phyloP scores from a whole-genome alignment of 768 basidiomycete genomes.

The Boletellus emodensis region DNA sequence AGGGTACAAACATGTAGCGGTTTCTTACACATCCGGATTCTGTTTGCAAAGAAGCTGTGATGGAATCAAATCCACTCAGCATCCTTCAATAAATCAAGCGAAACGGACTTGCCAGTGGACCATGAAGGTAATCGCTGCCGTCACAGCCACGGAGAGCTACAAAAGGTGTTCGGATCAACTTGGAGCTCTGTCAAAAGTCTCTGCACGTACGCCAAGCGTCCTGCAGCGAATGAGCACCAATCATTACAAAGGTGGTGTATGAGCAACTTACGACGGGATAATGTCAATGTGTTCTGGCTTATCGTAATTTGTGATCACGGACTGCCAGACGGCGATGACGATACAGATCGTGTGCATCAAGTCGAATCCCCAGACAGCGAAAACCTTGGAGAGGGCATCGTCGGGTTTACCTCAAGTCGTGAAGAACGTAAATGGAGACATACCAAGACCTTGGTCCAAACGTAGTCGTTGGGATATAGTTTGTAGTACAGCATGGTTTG shows the following conservation, averaged over 20 bases:
- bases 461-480: slow-evolving; percentile 27
- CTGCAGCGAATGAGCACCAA: slow-evolving; percentile 6
- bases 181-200: background rate
- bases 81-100: background rate
- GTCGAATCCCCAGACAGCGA: slow-evolving; percentile 27
- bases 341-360: slow-evolving; percentile 29
- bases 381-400: slow-evolving; percentile 14
- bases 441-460: slow-evolving; percentile 28
- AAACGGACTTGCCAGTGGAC: slow-evolving; percentile 28
- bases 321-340: slow-evolving; percentile 24
- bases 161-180: background rate
- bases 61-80: no score
- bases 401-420: background rate
- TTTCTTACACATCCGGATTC: slow-evolving; percentile 31
- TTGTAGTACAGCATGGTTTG: slow-evolving; percentile 30
- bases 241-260: accelerated
- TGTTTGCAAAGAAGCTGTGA: slow-evolving; percentile 28
- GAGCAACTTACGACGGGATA: slow-evolving; percentile 26
- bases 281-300: slow-evolving; percentile 24
- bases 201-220: slow-evolving; percentile 25
- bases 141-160: slow-evolving; percentile 32
- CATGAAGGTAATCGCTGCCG: slow-evolving; percentile 29
- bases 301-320: slow-evolving; percentile 23
- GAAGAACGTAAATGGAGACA: background rate
- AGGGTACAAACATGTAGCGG: background rate